Evolutionary conservation across 176 grass and related monocot genomes (phyloP).

Genomic region (Themeda triandra): DNA sequence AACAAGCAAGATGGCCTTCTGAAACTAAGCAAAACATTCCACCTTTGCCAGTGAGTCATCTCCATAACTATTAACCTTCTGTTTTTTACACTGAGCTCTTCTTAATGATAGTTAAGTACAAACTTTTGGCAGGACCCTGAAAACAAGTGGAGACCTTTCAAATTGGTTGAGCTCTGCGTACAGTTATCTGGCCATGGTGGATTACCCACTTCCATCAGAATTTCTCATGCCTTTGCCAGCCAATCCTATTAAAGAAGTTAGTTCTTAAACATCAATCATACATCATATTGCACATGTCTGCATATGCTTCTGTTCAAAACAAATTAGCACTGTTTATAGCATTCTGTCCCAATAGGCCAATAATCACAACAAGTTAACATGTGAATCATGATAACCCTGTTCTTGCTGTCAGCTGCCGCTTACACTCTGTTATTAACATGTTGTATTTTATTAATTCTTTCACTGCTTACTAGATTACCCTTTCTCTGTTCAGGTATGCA

Average conservation of each 20-base stretch:
- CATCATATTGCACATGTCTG: not conserved
- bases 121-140: slow-evolving; percentile 52
- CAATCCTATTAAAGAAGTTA: slow-evolving; percentile 93
- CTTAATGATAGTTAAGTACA: not conserved
- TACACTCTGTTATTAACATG: not conserved
- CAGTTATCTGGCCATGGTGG: slow-evolving; percentile 96
- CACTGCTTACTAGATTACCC: not conserved
- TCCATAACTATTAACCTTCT: not conserved
- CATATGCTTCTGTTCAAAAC: not conserved
- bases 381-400: not conserved
- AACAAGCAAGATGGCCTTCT: slow-evolving; percentile 52
- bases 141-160: slow-evolving; percentile 61
- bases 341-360: not conserved
- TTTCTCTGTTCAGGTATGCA: slow-evolving; percentile 67
- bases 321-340: not conserved
- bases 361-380: not conserved
- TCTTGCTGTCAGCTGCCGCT: not conserved
- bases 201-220: slow-evolving; percentile 80
- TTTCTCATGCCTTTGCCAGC: slow-evolving; percentile 94
- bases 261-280: slow-evolving; percentile 6
- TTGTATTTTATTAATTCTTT: not conserved
- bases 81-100: slow-evolving; percentile 1
- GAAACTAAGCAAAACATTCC: slow-evolving; percentile 76
- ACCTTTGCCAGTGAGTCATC: slow-evolving; percentile 67
- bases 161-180: slow-evolving; percentile 88